Evolutionary conservation across 441 rosid species (phyloP), one percentile per base, ranked within the genome.

Genomic region (Croton laevigatus): DNA sequence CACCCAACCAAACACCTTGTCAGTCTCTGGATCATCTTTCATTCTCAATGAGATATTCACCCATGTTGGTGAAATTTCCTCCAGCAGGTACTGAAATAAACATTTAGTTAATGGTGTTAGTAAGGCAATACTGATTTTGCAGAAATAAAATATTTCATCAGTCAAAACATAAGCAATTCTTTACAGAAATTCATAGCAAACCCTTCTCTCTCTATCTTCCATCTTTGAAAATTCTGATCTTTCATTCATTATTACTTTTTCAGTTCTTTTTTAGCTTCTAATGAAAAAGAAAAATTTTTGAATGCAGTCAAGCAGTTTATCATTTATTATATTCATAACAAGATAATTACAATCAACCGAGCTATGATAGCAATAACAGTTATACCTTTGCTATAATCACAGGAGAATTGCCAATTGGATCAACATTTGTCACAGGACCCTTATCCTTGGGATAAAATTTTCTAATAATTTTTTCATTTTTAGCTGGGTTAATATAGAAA

Each of bases 371-470:
- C 11, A 17, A 55, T 16, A 51, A 60, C 14, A 60, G 60, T 69
- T 65, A 52, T 65, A 90, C 97, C 97, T 85, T 90, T 60, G 73
- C 76, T 40, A 90, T 87, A 66, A 88, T 87, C 44, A 87, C 92
- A 6, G 97, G 97, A 71, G 97, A 88, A 78, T 88, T 90, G 20
- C 97, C 94, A 69, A 88, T 88, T 61, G 97, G 92, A 83, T 90
- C 97, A 48, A 88, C 71, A 38, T 84, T 65, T 5, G 82, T 81
- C 55, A 88, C 79, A 36, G 90, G 94, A 74, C 97, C 97, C 80
- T 82, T 82, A 64, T 87, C 88, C 76, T 78, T 52, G 0, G 94
- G 97, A 79, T 86, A 90, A 78, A 72, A 90, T 78, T 90, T 90
- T 73, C 92, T 78, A 54, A 90, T 77, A 51, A 88, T 53, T 53